Percentiles rank a stretch among this genome's conserved stretches.
These are phyloP conservation scores for Trichoderma endophyticum DNA, from an alignment of 2,329 filamentous ascomycete genomes.

Conservation along the genomic window DNA sequence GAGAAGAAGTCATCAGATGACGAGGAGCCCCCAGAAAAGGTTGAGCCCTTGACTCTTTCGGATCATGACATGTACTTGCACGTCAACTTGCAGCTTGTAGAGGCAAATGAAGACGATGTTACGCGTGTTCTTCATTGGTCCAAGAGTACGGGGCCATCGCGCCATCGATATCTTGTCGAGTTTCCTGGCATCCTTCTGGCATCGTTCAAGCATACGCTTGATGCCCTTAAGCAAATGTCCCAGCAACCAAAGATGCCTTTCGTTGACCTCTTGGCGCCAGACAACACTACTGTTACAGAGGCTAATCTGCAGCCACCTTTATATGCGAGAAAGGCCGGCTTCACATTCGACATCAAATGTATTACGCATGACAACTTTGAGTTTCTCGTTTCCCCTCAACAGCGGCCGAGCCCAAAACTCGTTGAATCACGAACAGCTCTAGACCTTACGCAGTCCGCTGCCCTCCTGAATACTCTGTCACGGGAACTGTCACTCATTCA, in stretches of 20 bases:
- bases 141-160: slow-evolving; percentile 18
- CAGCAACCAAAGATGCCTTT: slow-evolving; percentile 46
- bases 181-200: slow-evolving; percentile 59
- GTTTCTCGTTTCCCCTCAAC: slow-evolving; percentile 24
- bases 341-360: slow-evolving; percentile 40
- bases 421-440: slow-evolving; percentile 42
- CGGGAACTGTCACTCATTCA: slow-evolving; percentile 60
- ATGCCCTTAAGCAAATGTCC: slow-evolving; percentile 53
- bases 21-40: slow-evolving; percentile 4
- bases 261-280: slow-evolving; percentile 42
- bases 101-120: slow-evolving; percentile 24
- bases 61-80: slow-evolving; percentile 29
- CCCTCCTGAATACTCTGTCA: slow-evolving; percentile 52
- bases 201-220: slow-evolving; percentile 55
- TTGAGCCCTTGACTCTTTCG: background rate
- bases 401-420: slow-evolving; percentile 20
- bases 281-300: slow-evolving; percentile 19
- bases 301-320: slow-evolving; percentile 43
- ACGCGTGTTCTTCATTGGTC: slow-evolving; percentile 32
- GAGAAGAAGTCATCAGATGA: background rate
- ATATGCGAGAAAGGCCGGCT: slow-evolving; percentile 48
- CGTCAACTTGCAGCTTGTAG: slow-evolving; percentile 32
- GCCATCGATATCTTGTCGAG: slow-evolving; percentile 47
- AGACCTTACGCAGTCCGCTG: slow-evolving; percentile 49
- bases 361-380: slow-evolving; percentile 6